Base-by-base conservation (phyloP, 225 moss, liverwort and hornwort species). In the Pleurozium schreberi region DNA sequence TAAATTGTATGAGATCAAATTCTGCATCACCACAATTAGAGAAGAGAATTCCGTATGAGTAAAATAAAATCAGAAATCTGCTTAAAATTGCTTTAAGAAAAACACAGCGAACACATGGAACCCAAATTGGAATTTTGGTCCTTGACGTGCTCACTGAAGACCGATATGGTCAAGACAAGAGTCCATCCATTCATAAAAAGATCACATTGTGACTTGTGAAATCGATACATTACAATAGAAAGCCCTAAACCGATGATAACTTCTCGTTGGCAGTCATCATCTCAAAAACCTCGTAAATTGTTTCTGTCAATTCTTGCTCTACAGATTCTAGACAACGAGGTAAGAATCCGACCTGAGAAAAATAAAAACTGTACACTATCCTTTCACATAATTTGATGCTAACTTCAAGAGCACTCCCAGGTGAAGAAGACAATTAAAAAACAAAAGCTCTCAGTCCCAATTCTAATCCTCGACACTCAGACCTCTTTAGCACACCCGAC, bases 381-480 rank as follows among this genome's bases (percentile, higher is more conserved):
- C 75, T 80, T 86, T 34, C 47, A 49, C 76, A n/a, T n/a, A 40
- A 80, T 26, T 89, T 42, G 49, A 91, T 60, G 81, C 52, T 70
- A 86, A 88, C 65, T 64, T 57, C 85, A 89, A 88, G 63, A 86
- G 86, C 80, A 71, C 90, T 87, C 88, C 88, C 89, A 93, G 85
- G 89, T 91, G 87, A 91, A 84, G 83, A 87, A 90, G 80, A 87
- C 89, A 87, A 67, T 57, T 27, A 63, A 49, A 63, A 86, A 57
- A 89, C 25, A 61, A 53, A 47, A 82, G 80, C 86, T 86, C 87
- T 85, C 89, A 64, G 89, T 60, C 80, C 90, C 84, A 63, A 83
- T 84, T 86, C 87, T 74, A 59, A 92, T 89, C 63, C 87, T 90
- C 4, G 61, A 75, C 34, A 82, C 14, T 22, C 45, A 14, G 10